These are phyloP conservation scores for Fusarium nisikadoi DNA, from an alignment of 2,329 filamentous ascomycete species.

Conservation along the genomic window DNA sequence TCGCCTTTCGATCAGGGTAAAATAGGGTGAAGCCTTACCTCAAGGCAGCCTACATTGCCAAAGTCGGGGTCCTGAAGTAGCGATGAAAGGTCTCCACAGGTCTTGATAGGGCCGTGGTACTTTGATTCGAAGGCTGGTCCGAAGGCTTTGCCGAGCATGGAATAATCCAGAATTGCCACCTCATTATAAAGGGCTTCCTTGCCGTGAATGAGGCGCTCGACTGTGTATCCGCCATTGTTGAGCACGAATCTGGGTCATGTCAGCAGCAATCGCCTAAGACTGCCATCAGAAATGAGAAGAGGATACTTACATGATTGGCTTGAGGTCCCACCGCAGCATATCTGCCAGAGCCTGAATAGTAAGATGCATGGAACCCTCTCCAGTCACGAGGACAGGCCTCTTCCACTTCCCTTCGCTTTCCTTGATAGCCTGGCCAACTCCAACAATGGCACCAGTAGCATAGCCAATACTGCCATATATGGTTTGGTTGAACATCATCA, in stretches of 20 bases:
- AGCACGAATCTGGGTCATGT: not conserved
- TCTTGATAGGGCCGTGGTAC: not conserved
- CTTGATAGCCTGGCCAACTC: not conserved
- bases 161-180: not conserved
- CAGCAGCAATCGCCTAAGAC: not conserved
- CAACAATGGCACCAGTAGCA: not conserved
- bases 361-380: not conserved
- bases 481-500: constrained; percentile 1
- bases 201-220: not conserved
- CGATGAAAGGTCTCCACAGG: not conserved
- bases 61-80: not conserved
- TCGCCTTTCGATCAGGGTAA: no score
- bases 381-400: not conserved
- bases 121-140: not conserved
- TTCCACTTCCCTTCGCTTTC: not conserved
- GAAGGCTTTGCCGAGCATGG: not conserved
- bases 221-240: constrained; percentile 1
- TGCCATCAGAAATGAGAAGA: not conserved
- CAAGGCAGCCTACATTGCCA: not conserved
- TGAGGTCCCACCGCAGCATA: not conserved
- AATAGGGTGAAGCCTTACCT: not conserved
- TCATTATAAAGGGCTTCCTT: not conserved
- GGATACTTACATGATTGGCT: not conserved
- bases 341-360: not conserved
- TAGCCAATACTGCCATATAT: not conserved